Base-by-base conservation (phyloP, 345 rosid genomes). In the Moricandia moricandioides region DNA sequence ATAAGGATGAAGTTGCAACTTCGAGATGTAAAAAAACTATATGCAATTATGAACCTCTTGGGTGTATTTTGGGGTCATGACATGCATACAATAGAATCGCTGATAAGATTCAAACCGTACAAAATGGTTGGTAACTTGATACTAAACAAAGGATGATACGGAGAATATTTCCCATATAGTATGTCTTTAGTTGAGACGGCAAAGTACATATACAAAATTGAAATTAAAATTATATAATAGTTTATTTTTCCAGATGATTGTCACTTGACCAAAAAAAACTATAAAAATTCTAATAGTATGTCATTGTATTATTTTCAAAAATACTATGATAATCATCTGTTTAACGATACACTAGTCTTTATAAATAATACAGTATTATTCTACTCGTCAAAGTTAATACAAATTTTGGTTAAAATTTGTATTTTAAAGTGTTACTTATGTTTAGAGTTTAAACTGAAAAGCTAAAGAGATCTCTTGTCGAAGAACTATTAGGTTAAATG, bases 91-190 rank as follows among this genome's bases (percentile, higher is more conserved):
- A 12, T 77, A n/a, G 43, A 31, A 31, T 26, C 45, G 55, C 62
- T 70, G 21, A 70, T 70, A 24, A 77, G 80, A 77, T 58, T 71
- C 76, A 47, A 65, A 34, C 76, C 76, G 80, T 77, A 77, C 72
- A 55, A 77, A 26, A 16, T 57, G 45, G 24, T 21, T 21, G 24
- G 24, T 21, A 21, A 21, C 24, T 70, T 34, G 71, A 34, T 71
- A 64, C 71, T 70, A 57, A 77, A 33, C 67, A 57, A 77, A 77
- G 67, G 72, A 77, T 76, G 72, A 71, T 71, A 59, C 57, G 77
- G 76, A 71, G n/a, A 35, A 70, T 47, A 56, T 74, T 65, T 24
- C 34, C 59, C 17, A 47, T 13, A 39, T 6, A 74, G 54, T 6
- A 21, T 76, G 49, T 62, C 74, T 52, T 63, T 45, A 11, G 56